Conservation (phyloP, 352 stramenopile genomes). For the Lagenidium sp. region DNA sequence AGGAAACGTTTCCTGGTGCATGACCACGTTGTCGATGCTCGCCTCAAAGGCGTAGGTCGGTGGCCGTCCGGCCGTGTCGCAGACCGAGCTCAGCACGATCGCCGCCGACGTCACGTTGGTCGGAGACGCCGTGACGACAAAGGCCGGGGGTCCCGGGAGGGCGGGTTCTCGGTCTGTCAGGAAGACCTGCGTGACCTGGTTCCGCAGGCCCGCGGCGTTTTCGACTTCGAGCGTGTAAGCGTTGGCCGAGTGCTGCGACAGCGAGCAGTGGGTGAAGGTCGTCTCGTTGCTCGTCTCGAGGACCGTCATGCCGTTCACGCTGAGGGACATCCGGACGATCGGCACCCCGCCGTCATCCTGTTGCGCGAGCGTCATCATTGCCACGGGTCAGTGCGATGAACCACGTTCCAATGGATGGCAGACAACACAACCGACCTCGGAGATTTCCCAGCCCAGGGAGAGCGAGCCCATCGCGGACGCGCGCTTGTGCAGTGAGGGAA, state of each 20-base stretch:
- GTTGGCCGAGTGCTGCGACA: conserved; percentile 16
- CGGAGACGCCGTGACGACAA: conserved; percentile 7
- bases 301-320: conserved; percentile 15
- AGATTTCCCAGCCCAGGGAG: too few relatives aligned
- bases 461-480: too few relatives aligned
- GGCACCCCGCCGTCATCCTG: conserved; percentile 34
- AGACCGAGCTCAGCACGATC: conserved; percentile 15
- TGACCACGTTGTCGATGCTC: conserved; percentile 1
- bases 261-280: conserved; percentile 26
- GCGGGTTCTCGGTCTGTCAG: conserved; percentile 9
- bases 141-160: conserved; percentile 3
- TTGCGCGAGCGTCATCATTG: too few relatives aligned
- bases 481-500: too few relatives aligned
- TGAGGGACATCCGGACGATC: conserved; percentile 27
- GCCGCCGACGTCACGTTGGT: conserved; percentile 8
- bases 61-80: conserved; percentile 21
- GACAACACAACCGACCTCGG: neutral
- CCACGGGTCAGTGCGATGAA: too few relatives aligned
- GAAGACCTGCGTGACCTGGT: conserved; percentile 15
- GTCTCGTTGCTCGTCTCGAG: conserved; percentile 13
- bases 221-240: conserved; percentile 37
- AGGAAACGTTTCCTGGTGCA: conserved; percentile 2
- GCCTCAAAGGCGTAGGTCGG: neutral
- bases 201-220: conserved; percentile 24
- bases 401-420: too few relatives aligned